Conservation (phyloP, 2,329 filamentous ascomycete genomes). For the Talaromyces sp. region DNA sequence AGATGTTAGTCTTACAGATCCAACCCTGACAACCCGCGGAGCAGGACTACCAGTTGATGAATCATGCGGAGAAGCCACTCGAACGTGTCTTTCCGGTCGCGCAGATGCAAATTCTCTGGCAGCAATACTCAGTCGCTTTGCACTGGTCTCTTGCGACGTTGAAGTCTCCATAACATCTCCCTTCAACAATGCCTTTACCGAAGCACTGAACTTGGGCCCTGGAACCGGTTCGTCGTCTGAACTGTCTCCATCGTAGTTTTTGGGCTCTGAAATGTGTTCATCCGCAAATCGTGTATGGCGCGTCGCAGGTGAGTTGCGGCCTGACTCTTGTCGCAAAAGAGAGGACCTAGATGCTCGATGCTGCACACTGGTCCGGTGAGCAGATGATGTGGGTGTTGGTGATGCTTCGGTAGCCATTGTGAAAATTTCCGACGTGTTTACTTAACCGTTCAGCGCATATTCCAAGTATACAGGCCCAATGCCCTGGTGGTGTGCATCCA, state of each 20-base stretch:
- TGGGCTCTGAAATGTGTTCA: slow-evolving; percentile 24
- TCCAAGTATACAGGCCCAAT: slow-evolving; percentile 10
- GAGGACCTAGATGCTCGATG: slow-evolving; percentile 38
- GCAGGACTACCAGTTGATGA: slow-evolving; percentile 41
- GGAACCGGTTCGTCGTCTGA: slow-evolving; percentile 85
- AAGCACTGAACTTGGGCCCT: slow-evolving; percentile 85
- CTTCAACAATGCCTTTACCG: slow-evolving; percentile 78
- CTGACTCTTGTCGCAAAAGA: slow-evolving; percentile 33
- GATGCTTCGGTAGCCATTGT: slow-evolving; percentile 33
- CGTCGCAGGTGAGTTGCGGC: slow-evolving; percentile 31
- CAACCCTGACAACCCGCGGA: slow-evolving; percentile 41
- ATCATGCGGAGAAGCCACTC: slow-evolving; percentile 36
- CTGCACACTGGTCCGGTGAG: slow-evolving; percentile 34
- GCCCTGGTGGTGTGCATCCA: slow-evolving; percentile 7
- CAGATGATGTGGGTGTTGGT: slow-evolving; percentile 36
- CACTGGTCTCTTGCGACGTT: slow-evolving; percentile 39
- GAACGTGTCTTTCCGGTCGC: slow-evolving; percentile 33
- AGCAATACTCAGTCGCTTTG: slow-evolving; percentile 26
- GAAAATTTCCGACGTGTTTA: slow-evolving; percentile 17
- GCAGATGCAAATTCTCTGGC: slow-evolving; percentile 21
- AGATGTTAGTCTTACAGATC: slow-evolving; percentile 26
- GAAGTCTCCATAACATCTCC: slow-evolving; percentile 55
- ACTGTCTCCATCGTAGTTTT: slow-evolving; percentile 64
- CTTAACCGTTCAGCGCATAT: slow-evolving; percentile 17
- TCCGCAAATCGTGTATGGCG: slow-evolving; percentile 24